Conservation (phyloP, 2,329 filamentous ascomycete species). For the Nigrospora oryzae region DNA sequence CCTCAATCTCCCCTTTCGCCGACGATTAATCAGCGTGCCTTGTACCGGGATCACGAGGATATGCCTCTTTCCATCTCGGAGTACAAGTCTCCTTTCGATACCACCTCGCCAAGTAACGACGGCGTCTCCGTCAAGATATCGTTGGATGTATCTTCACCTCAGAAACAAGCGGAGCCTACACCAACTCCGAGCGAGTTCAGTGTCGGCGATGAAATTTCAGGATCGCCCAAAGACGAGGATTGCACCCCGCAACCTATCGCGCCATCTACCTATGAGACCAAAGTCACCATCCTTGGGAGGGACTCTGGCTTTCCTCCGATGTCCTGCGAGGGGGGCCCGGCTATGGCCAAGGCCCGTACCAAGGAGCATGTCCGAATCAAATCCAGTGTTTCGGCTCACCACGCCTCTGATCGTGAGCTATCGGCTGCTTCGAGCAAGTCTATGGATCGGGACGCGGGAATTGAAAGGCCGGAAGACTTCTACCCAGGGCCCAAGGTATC, state of each 20-base stretch:
- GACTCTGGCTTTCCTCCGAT: conserved; percentile 26
- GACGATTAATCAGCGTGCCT: too few species aligned
- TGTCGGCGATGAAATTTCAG: conserved; percentile 16
- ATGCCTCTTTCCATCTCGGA: conserved; percentile 16
- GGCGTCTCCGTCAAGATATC: conserved; percentile 30
- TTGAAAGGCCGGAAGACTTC: conserved; percentile 17
- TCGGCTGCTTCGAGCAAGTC: too few species aligned
- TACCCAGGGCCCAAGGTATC: conserved; percentile 18
- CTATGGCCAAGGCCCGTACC: too few species aligned
- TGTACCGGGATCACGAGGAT: too few species aligned
- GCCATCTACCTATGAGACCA: conserved; percentile 32
- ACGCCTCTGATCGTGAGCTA: too few species aligned
- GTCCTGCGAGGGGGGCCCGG: neutral
- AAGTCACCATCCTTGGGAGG: conserved; percentile 40
- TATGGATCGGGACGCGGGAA: neutral
- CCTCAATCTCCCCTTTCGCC: conserved; percentile 15
- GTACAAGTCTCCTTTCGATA: conserved; percentile 43
- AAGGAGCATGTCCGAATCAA: too few species aligned
- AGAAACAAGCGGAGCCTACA: conserved; percentile 14
- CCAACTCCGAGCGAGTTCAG: conserved; percentile 15
- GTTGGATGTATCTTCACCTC: conserved; percentile 22
- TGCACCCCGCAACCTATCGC: conserved; percentile 31
- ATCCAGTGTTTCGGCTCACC: too few species aligned
- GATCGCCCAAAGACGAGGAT: conserved; percentile 24
- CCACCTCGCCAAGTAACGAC: conserved; percentile 29